Evolutionary conservation across 2,329 filamentous ascomycete species (phyloP), one percentile per base, ranked within the genome.

Genomic region (Arthroderma sp.): DNA sequence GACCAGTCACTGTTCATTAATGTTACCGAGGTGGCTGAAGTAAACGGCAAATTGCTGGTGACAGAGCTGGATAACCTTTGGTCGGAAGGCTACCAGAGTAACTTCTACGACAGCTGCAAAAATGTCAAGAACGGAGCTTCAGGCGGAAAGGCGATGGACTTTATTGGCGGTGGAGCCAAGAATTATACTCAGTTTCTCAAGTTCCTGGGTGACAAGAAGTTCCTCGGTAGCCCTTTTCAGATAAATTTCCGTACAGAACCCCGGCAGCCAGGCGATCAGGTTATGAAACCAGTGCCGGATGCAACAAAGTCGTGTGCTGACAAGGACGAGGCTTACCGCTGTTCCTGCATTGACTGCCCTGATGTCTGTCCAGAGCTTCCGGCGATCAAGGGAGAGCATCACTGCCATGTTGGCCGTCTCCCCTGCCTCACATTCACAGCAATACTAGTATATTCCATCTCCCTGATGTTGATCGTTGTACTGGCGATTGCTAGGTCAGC

Each of bases 51-150:
- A 63, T 74, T 75, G 58, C 72, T 89, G n/a, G 90, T 96, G 13
- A 89, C 87, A 1, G 89, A 96, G 74, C 75, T 98, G 21, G 91
- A 96, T 67, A 91, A 96, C 67, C 76, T 97, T 4, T 83, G 96
- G 64, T 88, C 89, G 1, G 79, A 90, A 58, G 79, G 86, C 56
- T 97, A 94, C 69, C 91, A 89, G 44, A 79, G 81, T 7, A 90
- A 87, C 1, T 94, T 98, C 75, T 98, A 91, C 70, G 81, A 95
- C 72, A 98, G 93, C 74, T 98, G 93, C 77, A 97, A 97, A 73
- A 90, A 98, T 70, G 91, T 98, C 73, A 98, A 98, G 69, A 96
- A 97, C 66, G 93, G 93, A 37, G 87, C 91, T 5, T 91, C 91
- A 43, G 95, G 95, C 68, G 86, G 88, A 60, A 90, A 86, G 66